Evolutionary conservation across 2,329 filamentous ascomycete species (phyloP).

Genomic region (Colletotrichum phormii): DNA sequence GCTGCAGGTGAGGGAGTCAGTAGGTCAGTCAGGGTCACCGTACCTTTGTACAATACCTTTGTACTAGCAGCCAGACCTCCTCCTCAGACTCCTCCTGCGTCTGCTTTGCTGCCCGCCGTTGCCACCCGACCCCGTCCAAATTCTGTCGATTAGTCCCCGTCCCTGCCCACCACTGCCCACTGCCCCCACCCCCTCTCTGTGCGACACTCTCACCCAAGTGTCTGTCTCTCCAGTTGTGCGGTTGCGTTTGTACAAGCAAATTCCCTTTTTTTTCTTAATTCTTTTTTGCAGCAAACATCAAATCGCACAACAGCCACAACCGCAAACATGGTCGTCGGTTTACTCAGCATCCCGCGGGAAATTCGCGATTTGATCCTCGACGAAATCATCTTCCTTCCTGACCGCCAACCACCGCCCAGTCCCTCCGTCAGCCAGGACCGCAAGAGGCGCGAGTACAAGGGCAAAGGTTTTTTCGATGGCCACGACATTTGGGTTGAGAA

Average conservation of each 20-base stretch:
- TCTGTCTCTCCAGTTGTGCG: neutral
- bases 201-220: neutral
- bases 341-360: constrained; percentile 36
- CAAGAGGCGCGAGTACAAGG: constrained; percentile 37
- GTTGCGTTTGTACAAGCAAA: neutral
- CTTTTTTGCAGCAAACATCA: neutral
- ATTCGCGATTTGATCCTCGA: constrained; percentile 37
- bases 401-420: constrained; percentile 23
- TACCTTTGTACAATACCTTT: neutral
- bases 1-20: neutral
- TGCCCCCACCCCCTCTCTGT: neutral
- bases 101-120: neutral
- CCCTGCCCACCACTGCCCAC: neutral
- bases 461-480: constrained; percentile 34
- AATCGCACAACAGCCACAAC: neutral
- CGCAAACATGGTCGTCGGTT: constrained; percentile 28
- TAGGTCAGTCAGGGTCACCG: neutral
- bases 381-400: constrained; percentile 33
- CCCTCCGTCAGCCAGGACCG: constrained; percentile 33
- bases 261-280: too few species aligned
- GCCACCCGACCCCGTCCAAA: neutral
- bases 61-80: neutral
- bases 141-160: neutral
- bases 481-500: constrained; percentile 38
- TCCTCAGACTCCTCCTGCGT: neutral